Conservation (phyloP, 2,329 filamentous ascomycete species). For the Neopestalotiopsis sp. region DNA sequence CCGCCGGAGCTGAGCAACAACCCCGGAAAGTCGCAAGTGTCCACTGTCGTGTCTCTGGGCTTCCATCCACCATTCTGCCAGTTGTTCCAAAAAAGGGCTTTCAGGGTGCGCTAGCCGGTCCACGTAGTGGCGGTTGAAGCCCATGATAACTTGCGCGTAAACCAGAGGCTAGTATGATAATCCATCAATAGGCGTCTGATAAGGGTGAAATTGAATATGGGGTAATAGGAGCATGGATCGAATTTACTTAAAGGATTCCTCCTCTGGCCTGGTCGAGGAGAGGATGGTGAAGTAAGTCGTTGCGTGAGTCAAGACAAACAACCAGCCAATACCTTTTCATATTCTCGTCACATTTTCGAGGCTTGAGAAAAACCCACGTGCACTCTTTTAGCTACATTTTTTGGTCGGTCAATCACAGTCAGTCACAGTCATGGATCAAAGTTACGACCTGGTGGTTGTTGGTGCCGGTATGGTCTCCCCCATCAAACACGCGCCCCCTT, state of each 20-base stretch:
- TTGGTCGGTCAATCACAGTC: not conserved
- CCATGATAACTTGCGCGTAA: constrained; percentile 2
- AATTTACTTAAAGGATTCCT: not conserved
- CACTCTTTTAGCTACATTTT: not conserved
- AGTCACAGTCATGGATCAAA: not conserved
- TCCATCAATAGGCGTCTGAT: not conserved
- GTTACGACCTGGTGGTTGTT: constrained; percentile 13
- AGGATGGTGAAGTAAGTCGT: not conserved
- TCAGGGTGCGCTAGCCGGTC: not conserved
- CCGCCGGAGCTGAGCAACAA: too few species aligned
- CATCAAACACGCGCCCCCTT: not conserved
- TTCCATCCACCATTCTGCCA: not conserved
- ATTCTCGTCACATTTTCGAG: not conserved
- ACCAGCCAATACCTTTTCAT: not conserved
- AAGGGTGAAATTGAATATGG: constrained; percentile 1
- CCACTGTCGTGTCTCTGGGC: not conserved
- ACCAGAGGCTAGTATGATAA: not conserved
- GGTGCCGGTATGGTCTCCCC: constrained; percentile 9
- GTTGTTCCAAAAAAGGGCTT: not conserved
- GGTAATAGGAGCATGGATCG: constrained; percentile 1
- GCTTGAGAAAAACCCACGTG: not conserved
- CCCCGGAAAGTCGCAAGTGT: too few species aligned
- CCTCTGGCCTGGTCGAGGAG: not conserved
- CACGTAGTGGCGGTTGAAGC: not conserved
- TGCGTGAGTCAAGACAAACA: not conserved